Evolutionary conservation across 2,329 filamentous ascomycete genomes (phyloP).

Genomic region (Passalora sequoiae): DNA sequence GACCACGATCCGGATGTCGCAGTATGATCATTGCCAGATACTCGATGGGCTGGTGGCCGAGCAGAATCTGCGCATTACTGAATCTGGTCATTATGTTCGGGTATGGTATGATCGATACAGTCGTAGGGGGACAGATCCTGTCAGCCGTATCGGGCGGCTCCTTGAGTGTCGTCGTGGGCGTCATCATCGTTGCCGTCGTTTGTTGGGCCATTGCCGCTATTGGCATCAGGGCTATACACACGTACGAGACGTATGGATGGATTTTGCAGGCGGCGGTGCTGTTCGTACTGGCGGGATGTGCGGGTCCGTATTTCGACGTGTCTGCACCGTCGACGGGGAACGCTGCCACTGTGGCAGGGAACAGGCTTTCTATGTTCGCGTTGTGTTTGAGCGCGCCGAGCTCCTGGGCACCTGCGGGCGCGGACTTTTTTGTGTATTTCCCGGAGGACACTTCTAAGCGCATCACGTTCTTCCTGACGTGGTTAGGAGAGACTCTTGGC

Average conservation of each 20-base stretch:
- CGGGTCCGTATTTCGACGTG: slow-evolving; percentile 37
- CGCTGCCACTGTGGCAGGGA: slow-evolving; percentile 31
- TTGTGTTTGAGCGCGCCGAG: slow-evolving; percentile 13
- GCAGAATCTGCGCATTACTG: slow-evolving; percentile 49
- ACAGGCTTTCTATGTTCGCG: slow-evolving; percentile 28
- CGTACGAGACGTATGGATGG: slow-evolving; percentile 41
- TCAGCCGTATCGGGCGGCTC: slow-evolving; percentile 52
- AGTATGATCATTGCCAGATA: slow-evolving; percentile 50
- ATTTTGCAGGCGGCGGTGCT: slow-evolving; percentile 39
- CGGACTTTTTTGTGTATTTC: slow-evolving; percentile 43
- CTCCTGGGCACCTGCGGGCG: slow-evolving; percentile 31
- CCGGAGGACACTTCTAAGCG: slow-evolving; percentile 35
- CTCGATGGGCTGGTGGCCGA: slow-evolving; percentile 53
- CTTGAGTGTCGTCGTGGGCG: slow-evolving; percentile 55
- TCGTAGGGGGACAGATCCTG: slow-evolving; percentile 58
- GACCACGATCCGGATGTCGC: slow-evolving; percentile 48
- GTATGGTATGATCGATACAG: slow-evolving; percentile 54
- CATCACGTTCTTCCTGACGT: slow-evolving; percentile 37
- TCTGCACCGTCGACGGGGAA: slow-evolving; percentile 27
- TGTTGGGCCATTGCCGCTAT: slow-evolving; percentile 15
- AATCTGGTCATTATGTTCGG: slow-evolving; percentile 54
- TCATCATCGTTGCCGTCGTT: slow-evolving; percentile 43
- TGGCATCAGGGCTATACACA: slow-evolving; percentile 35
- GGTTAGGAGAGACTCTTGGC: slow-evolving; percentile 32
- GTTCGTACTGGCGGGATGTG: slow-evolving; percentile 38